Evolutionary conservation across 306 rosid genomes (phyloP).

Genomic region (Acacia melanoxylon): DNA sequence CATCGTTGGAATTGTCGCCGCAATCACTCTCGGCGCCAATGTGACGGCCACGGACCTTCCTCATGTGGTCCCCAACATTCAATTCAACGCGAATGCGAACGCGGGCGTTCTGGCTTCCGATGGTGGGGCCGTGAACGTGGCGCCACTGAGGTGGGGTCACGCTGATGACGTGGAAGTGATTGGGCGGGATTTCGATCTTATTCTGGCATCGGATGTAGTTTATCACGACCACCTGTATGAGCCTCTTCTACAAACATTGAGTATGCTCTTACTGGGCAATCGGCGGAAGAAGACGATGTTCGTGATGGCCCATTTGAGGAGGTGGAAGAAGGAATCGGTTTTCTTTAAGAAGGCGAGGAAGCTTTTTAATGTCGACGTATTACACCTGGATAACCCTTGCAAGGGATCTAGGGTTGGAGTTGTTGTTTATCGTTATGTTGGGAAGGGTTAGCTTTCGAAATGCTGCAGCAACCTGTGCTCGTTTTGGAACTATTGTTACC

Average conservation of each 20-base stretch:
- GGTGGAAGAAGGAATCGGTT: conserved; percentile 87
- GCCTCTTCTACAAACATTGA: conserved; percentile 76
- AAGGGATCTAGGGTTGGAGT: conserved; percentile 74
- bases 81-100: conserved; percentile 71
- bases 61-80: conserved; percentile 69
- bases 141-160: conserved; percentile 78
- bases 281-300: conserved; percentile 44
- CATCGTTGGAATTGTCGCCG: conserved; percentile 85
- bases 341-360: conserved; percentile 87
- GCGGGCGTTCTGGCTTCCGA: conserved; percentile 38
- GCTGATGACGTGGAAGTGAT: conserved; percentile 53
- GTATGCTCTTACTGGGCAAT: conserved; percentile 34
- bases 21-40: conserved; percentile 56
- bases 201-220: conserved; percentile 86
- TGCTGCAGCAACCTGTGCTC: neutral
- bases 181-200: conserved; percentile 65
- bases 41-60: conserved; percentile 90
- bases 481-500: neutral
- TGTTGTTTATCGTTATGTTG: conserved; percentile 59
- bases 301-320: conserved; percentile 80
- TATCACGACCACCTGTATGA: conserved; percentile 81
- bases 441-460: conserved; percentile 26
- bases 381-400: conserved; percentile 55
- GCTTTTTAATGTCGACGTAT: conserved; percentile 56
- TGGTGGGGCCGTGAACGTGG: conserved; percentile 61